Conservation (phyloP, 768 basidiomycete species). For the Leucocoprinus sp. region DNA sequence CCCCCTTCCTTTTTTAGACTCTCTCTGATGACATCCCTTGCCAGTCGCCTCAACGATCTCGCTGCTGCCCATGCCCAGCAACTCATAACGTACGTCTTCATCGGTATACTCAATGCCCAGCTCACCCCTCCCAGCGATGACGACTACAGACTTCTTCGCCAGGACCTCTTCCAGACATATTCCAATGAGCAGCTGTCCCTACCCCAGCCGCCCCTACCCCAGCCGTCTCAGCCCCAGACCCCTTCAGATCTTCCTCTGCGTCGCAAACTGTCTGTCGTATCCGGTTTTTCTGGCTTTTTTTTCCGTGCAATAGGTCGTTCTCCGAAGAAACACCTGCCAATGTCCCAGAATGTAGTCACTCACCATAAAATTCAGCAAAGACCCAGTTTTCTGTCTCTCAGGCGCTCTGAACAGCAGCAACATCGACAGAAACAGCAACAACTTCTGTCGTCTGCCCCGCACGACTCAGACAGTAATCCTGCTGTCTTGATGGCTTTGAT, state of each 20-base stretch:
- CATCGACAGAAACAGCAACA: background rate
- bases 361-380: too few species aligned
- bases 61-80: conserved; percentile 59
- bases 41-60: conserved; percentile 58
- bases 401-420: background rate
- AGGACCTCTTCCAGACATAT: conserved; percentile 55
- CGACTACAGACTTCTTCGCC: conserved; percentile 63
- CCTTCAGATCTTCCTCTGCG: conserved; percentile 12
- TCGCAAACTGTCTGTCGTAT: conserved; percentile 21
- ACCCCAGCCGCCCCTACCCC: background rate
- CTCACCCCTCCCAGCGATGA: conserved; percentile 44
- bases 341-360: too few species aligned
- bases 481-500: conserved; percentile 52
- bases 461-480: conserved; percentile 18
- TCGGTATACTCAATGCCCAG: background rate
- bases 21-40: conserved; percentile 34
- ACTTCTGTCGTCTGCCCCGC: conserved; percentile 4
- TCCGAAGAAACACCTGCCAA: conserved; percentile 4
- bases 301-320: conserved; percentile 29
- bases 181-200: background rate
- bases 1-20: conserved; percentile 15
- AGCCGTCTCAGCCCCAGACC: background rate
- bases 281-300: conserved; percentile 28
- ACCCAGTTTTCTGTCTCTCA: conserved; percentile 1
- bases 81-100: conserved; percentile 46